Evolutionary conservation across 2,329 filamentous ascomycete species (phyloP).

Genomic region (Beauveria sp.): DNA sequence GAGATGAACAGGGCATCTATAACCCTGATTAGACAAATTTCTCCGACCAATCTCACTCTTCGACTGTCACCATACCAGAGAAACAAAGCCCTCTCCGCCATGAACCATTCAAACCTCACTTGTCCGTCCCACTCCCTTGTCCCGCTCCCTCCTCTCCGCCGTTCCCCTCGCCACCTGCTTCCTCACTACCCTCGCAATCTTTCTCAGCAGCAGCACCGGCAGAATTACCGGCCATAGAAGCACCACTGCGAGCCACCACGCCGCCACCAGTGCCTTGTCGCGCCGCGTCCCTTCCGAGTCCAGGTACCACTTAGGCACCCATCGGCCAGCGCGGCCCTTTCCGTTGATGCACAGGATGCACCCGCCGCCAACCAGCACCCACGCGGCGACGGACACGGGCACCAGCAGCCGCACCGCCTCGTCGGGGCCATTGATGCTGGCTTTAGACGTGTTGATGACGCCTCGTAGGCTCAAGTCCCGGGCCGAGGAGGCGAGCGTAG

Average conservation of each 20-base stretch:
- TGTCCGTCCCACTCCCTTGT: background rate
- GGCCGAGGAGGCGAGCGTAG: too few species aligned
- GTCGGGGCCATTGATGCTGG: background rate
- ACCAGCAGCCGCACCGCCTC: conserved; percentile 16
- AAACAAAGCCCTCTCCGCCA: too few species aligned
- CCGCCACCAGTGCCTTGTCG: conserved; percentile 18
- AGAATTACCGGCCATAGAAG: conserved; percentile 50
- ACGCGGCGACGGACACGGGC: conserved; percentile 20
- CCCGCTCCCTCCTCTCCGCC: background rate
- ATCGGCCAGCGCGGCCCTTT: conserved; percentile 20
- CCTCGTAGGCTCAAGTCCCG: too few species aligned
- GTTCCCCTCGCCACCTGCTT: background rate
- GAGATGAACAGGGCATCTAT: background rate
- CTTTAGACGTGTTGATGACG: background rate
- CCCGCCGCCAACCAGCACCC: conserved; percentile 24
- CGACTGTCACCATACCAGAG: too few species aligned
- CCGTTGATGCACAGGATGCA: conserved; percentile 25
- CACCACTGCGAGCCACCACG: conserved; percentile 23
- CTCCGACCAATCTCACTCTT: too few species aligned
- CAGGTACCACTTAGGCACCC: conserved; percentile 28
- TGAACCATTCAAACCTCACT: too few species aligned
- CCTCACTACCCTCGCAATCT: background rate
- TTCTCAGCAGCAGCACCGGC: conserved; percentile 48
- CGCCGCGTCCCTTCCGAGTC: conserved; percentile 16
- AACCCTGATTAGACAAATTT: too few species aligned